Base-by-base conservation (phyloP, 768 basidiomycete species). In the Lentinula aciculospora region DNA sequence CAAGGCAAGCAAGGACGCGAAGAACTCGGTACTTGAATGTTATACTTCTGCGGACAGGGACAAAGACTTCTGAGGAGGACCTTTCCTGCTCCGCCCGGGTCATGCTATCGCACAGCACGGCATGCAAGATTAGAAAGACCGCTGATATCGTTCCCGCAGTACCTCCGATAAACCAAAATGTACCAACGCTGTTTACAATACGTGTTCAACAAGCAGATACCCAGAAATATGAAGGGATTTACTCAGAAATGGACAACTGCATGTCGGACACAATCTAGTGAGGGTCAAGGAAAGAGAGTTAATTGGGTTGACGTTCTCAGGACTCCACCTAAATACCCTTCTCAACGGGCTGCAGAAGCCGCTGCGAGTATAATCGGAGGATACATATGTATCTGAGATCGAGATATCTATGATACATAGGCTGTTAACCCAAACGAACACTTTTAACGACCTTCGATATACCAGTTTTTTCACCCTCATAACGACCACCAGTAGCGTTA, bases 381-480 rank as follows among this genome's bases (percentile, higher is more conserved):
- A 21, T 12, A 46, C n/a, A n/a, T n/a, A n/a, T n/a, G n/a, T 40
- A 6, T 17, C 13, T 40, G 39, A 17, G 12, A 15, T 40, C 39
- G 39, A 6, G 39, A 40, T 40, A 2, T 40, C 32, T 13, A 5
- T 39, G n/a, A 23, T 25, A 44, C 46, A 15, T 1, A 42, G 7
- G 17, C 17, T 42, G 56, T 66, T 68, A 85, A 60, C 78, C 79
- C 68, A 97, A 74, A 61, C 81, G 84, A 62, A 92, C 79, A 71
- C 90, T 88, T 78, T 96, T 96, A 74, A 94, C 78, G 36, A 93
- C 89, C 66, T 86, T 92, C 61, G 86, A 87, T 67, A 97, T 96
- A 79, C 96, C 96, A 57, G 89, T 88, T 73, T 81, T 85, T 75
- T 99, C 97, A 67, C 97, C 97, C 32, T 82, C 84, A 74, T 98